Conservation (phyloP, 805 yeast species). For the Pichia eremophila region DNA sequence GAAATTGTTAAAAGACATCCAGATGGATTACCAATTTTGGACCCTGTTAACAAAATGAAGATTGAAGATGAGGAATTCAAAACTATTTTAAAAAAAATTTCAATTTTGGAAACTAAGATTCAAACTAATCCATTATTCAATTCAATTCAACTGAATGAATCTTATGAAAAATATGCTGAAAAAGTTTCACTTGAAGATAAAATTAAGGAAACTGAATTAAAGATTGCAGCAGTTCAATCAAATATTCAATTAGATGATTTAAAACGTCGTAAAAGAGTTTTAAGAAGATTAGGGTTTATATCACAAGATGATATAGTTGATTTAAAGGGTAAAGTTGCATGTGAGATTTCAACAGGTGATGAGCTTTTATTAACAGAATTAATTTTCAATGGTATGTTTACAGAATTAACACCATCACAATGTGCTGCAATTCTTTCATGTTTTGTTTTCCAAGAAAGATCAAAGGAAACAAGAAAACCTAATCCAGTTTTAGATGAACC, state of each 20-base stretch:
- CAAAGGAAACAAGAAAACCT: slow-evolving; percentile 78
- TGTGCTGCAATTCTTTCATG: slow-evolving; percentile 90
- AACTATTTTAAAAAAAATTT: slow-evolving; percentile 63
- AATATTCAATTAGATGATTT: slow-evolving; percentile 78
- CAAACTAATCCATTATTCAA: slow-evolving; percentile 58
- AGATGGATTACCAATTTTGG: slow-evolving; percentile 84
- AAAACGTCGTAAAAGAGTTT: slow-evolving; percentile 84
- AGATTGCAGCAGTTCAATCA: slow-evolving; percentile 77
- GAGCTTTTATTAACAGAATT: slow-evolving; percentile 87
- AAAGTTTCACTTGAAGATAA: slow-evolving; percentile 55
- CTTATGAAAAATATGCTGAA: slow-evolving; percentile 54
- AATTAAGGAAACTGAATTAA: slow-evolving; percentile 49
- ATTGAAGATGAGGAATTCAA: slow-evolving; percentile 64
- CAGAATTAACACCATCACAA: slow-evolving; percentile 90
- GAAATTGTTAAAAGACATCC: slow-evolving; percentile 81
- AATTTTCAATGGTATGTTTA: slow-evolving; percentile 81
- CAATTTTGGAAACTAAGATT: slow-evolving; percentile 70
- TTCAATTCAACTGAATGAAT: slow-evolving; percentile 48
- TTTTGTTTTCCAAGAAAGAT: slow-evolving; percentile 90
- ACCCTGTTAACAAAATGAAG: slow-evolving; percentile 89
- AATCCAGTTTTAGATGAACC: slow-evolving; percentile 92
- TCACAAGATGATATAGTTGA: slow-evolving; percentile 77
- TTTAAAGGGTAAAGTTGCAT: slow-evolving; percentile 80
- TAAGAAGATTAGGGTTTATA: slow-evolving; percentile 85
- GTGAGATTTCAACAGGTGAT: slow-evolving; percentile 86